phyloP scores from a whole-genome alignment of 768 basidiomycete genomes.

The Suillus decipiens region DNA sequence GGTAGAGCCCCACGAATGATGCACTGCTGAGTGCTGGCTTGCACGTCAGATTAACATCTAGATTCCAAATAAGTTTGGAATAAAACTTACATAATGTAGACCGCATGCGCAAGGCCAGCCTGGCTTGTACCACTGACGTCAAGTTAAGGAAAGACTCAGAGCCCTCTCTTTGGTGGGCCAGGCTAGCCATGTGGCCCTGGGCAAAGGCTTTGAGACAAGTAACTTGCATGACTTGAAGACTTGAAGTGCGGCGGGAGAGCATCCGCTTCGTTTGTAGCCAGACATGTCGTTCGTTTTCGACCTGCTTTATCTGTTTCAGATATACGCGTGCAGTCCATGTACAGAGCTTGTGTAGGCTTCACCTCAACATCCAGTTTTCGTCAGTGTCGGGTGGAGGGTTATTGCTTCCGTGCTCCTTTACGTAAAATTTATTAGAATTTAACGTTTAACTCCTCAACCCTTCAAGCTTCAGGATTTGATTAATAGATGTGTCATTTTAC shows the following conservation, averaged over 20 bases:
- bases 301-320: not conserved
- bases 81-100: not conserved
- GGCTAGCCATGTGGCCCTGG: not conserved
- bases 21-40: not conserved
- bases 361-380: not conserved
- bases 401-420: conserved; percentile 1
- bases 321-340: not conserved
- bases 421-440: not conserved
- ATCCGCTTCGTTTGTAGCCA: not conserved
- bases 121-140: not conserved
- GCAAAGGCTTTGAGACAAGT: not conserved
- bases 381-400: too few relatives aligned
- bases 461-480: not conserved
- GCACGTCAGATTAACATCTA: not conserved
- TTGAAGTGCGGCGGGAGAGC: not conserved
- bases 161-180: not conserved
- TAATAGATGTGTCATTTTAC: not conserved
- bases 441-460: not conserved
- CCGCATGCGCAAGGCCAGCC: not conserved
- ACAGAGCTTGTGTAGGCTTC: not conserved
- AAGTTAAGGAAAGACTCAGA: not conserved
- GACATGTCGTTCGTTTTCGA: not conserved
- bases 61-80: not conserved
- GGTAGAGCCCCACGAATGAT: not conserved
- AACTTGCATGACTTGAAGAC: not conserved